Evolutionary conservation across 75 land plant species (phyloP).

Genomic region (Sequoia sempervirens): DNA sequence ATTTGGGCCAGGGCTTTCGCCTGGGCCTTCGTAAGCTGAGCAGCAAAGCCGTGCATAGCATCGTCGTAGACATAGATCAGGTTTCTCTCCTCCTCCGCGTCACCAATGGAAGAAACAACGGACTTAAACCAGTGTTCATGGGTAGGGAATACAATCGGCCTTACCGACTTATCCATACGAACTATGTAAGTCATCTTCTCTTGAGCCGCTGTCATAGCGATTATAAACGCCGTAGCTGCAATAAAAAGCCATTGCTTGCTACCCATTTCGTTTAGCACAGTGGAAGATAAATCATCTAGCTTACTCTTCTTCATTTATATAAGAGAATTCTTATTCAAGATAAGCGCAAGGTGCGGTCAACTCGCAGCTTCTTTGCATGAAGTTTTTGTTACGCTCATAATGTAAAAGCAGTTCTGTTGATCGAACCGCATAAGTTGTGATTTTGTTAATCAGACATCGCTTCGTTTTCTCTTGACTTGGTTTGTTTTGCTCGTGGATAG

Average conservation of each 20-base stretch:
- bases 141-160: conserved; percentile 45
- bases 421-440: too few relatives aligned
- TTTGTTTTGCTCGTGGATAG: too few relatives aligned
- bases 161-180: conserved; percentile 46
- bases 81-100: not conserved
- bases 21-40: conserved; percentile 25
- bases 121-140: conserved; percentile 49
- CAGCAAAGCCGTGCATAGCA: conserved; percentile 47
- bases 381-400: too few relatives aligned
- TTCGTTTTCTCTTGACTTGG: too few relatives aligned
- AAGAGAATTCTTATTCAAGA: too few relatives aligned
- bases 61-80: conserved; percentile 31
- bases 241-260: not conserved
- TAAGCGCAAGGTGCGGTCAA: too few relatives aligned
- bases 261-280: too few relatives aligned
- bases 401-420: too few relatives aligned
- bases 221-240: not conserved
- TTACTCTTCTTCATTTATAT: too few relatives aligned
- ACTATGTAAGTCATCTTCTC: conserved; percentile 39
- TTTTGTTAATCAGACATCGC: too few relatives aligned
- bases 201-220: not conserved
- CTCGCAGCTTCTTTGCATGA: too few relatives aligned
- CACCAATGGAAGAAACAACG: conserved; percentile 20
- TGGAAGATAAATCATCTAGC: too few relatives aligned
- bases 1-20: conserved; percentile 17